phyloP scores from a whole-genome alignment of 805 yeast genomes.

The Lachancea mirantina region DNA sequence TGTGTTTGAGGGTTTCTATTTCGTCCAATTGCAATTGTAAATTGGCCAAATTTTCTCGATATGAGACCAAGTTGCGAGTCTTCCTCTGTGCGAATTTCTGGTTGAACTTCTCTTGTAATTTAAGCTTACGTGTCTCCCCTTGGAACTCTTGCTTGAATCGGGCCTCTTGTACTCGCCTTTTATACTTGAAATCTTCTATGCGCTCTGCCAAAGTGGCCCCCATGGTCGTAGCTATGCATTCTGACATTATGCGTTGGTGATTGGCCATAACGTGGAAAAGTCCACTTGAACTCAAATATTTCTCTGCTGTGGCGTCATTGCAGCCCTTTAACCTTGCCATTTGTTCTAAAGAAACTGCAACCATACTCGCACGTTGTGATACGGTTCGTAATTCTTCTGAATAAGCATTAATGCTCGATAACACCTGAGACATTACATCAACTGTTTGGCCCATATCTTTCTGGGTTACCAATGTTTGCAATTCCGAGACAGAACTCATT shows the following conservation, averaged over 20 bases:
- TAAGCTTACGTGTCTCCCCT: slow-evolving; percentile 44
- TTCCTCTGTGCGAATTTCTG: slow-evolving; percentile 50
- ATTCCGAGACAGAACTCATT: slow-evolving; percentile 42
- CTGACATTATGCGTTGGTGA: slow-evolving; percentile 64
- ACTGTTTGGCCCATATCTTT: slow-evolving; percentile 50
- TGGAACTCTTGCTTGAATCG: slow-evolving; percentile 49
- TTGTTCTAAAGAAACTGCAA: slow-evolving; percentile 64
- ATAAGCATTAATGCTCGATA: slow-evolving; percentile 38
- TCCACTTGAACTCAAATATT: slow-evolving; percentile 66
- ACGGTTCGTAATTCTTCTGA: slow-evolving; percentile 33
- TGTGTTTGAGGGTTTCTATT: slow-evolving; percentile 67
- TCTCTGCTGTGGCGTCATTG: slow-evolving; percentile 48
- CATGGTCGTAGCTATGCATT: slow-evolving; percentile 47
- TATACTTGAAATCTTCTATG: slow-evolving; percentile 37
- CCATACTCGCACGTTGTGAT: slow-evolving; percentile 56
- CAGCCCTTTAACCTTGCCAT: slow-evolving; percentile 58
- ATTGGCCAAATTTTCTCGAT: slow-evolving; percentile 58
- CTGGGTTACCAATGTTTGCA: slow-evolving; percentile 53
- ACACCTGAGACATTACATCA: slow-evolving; percentile 44
- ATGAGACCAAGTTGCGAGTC: slow-evolving; percentile 58
- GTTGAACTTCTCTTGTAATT: slow-evolving; percentile 56
- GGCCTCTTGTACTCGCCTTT: slow-evolving; percentile 42
- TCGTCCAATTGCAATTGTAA: slow-evolving; percentile 72
- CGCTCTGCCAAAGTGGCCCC: slow-evolving; percentile 45
- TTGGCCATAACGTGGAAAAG: slow-evolving; percentile 69